Conservation (phyloP, 164 flowering plant species). For the Sextonia rubra region DNA sequence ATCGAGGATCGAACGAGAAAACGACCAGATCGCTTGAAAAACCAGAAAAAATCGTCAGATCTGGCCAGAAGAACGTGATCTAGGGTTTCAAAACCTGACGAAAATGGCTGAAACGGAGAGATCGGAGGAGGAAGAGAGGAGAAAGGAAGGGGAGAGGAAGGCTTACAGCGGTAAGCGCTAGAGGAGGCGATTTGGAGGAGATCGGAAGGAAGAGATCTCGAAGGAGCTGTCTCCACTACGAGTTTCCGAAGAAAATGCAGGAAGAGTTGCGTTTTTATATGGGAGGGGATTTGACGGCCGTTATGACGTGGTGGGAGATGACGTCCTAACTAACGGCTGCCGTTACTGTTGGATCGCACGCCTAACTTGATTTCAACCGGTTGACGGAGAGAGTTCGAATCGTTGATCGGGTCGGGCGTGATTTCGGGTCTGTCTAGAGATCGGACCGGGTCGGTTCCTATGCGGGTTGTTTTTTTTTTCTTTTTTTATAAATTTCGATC, state of each 20-base stretch:
- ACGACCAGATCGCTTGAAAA: background rate
- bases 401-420: too few relatives aligned
- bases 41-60: background rate
- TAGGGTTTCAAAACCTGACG: background rate
- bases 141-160: background rate
- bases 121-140: background rate
- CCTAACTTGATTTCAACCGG: background rate
- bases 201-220: background rate
- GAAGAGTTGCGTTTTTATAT: background rate
- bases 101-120: background rate
- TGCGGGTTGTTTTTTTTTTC: too few relatives aligned
- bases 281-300: background rate
- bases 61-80: background rate
- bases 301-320: background rate
- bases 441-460: too few relatives aligned
- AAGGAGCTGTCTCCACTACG: background rate
- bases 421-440: too few relatives aligned
- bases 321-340: background rate
- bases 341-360: background rate
- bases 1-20: background rate
- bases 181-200: background rate
- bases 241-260: background rate
- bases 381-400: too few relatives aligned
- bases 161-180: background rate
- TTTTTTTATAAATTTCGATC: too few relatives aligned